Evolutionary conservation across 352 stramenopile species (phyloP).

Genomic region (Phytopythium litorale): DNA sequence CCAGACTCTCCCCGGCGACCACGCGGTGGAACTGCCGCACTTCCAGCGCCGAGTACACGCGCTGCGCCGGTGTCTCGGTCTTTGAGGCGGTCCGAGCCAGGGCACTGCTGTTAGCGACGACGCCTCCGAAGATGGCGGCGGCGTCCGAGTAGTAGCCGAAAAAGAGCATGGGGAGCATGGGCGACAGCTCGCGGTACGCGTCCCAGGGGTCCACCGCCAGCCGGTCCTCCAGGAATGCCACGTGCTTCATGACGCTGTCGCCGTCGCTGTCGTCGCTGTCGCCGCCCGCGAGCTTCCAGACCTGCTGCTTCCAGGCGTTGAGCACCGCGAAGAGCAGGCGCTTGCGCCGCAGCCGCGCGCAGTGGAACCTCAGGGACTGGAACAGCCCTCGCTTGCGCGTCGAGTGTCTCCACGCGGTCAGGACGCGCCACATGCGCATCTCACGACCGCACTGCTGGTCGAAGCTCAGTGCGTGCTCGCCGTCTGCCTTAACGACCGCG

Average conservation of each 20-base stretch:
- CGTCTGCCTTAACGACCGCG: not conserved
- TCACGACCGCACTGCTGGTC: constrained; percentile 9
- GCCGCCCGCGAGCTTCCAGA: constrained; percentile 54
- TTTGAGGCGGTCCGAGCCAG: not conserved
- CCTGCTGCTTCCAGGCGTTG: constrained; percentile 52
- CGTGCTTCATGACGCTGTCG: not conserved
- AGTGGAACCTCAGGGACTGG: constrained; percentile 41
- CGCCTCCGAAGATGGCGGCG: constrained; percentile 48
- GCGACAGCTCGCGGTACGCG: constrained; percentile 45
- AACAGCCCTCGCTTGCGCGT: constrained; percentile 47
- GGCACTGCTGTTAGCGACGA: not conserved
- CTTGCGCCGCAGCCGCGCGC: constrained; percentile 22
- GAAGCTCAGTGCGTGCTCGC: not conserved
- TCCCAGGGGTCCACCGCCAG: constrained; percentile 57
- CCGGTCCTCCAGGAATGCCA: constrained; percentile 46
- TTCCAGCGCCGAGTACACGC: constrained; percentile 20
- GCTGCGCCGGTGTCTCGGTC: not conserved
- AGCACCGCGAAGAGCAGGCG: constrained; percentile 53
- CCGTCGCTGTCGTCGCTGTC: not conserved
- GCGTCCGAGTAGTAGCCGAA: constrained; percentile 56
- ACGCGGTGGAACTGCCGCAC: constrained; percentile 44
- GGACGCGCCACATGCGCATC: constrained; percentile 22
- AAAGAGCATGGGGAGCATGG: constrained; percentile 58
- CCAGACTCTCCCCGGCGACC: constrained; percentile 40
- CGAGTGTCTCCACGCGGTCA: constrained; percentile 46